A percentile compares a stretch with the other conserved stretches of the same genome.
These are phyloP conservation scores for Coprinellus micaceus DNA, from an alignment of 768 basidiomycete genomes.

Conservation along the genomic window DNA sequence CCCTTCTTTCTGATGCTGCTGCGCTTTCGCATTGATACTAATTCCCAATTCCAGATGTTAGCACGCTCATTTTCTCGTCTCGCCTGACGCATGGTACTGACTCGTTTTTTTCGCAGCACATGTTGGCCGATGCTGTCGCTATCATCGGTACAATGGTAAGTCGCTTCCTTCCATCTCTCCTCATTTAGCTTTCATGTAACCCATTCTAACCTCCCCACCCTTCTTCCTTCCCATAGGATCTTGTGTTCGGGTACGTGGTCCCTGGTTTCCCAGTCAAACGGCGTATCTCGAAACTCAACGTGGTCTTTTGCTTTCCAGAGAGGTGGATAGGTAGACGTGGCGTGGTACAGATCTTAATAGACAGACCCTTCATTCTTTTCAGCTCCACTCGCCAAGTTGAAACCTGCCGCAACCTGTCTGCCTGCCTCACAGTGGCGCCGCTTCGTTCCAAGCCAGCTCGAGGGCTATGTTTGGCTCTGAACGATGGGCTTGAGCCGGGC, in stretches of 20 bases:
- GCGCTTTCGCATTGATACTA: not conserved
- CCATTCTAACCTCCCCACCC: too few species aligned
- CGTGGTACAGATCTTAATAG: not conserved
- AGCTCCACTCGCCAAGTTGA: too few species aligned
- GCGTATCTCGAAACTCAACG: constrained; percentile 1
- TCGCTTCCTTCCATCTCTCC: constrained; percentile 7
- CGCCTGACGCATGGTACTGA: constrained; percentile 7
- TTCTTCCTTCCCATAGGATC: constrained; percentile 46
- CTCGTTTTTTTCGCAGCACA: constrained; percentile 50
- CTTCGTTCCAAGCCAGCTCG: too few species aligned
- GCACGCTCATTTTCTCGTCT: not conserved
- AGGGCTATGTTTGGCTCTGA: too few species aligned
- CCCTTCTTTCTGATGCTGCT: constrained; percentile 7
- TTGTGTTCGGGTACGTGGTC: constrained; percentile 90
- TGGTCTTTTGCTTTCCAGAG: constrained; percentile 23
- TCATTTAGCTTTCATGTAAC: not conserved
- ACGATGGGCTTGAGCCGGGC: too few species aligned
- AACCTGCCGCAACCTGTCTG: too few species aligned
- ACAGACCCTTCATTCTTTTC: not conserved
- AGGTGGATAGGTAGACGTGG: constrained; percentile 33
- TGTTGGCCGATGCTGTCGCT: constrained; percentile 91
- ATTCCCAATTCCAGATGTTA: not conserved
- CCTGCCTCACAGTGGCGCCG: too few species aligned
- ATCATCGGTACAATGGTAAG: constrained; percentile 96
- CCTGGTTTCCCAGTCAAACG: not conserved